Conservation (phyloP, 306 rosid species). For the Quercus rubra region DNA sequence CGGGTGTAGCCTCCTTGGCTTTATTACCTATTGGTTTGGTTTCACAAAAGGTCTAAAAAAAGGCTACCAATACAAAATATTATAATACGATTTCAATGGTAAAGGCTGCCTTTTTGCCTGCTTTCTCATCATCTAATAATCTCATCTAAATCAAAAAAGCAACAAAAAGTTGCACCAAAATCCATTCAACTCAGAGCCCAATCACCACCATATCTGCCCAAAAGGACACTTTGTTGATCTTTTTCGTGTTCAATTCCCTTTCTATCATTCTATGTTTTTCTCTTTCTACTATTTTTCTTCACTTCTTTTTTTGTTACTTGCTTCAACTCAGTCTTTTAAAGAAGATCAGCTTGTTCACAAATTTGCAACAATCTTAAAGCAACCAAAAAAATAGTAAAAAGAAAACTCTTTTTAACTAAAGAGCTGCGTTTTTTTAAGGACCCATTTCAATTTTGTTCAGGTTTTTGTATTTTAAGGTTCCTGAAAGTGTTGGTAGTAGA, state of each 20-base stretch:
- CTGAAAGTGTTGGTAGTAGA: conserved; percentile 22
- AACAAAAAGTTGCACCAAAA: conserved; percentile 18
- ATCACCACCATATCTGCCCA: conserved; percentile 30
- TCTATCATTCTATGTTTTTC: not conserved
- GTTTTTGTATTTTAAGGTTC: conserved; percentile 10
- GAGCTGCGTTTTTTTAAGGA: not conserved
- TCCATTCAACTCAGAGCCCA: conserved; percentile 14
- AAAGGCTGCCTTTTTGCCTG: conserved; percentile 10
- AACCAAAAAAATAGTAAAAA: not conserved
- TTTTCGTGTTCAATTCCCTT: conserved; percentile 11
- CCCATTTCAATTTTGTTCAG: not conserved
- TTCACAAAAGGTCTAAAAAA: conserved; percentile 28
- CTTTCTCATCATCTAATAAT: not conserved
- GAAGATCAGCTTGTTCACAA: not conserved
- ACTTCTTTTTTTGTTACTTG: not conserved
- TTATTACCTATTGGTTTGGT: not conserved
- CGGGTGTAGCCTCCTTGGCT: not conserved
- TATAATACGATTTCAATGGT: conserved; percentile 11
- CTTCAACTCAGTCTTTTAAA: conserved; percentile 3
- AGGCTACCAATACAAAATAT: conserved; percentile 23
- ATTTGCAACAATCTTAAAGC: not conserved
- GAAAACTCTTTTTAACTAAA: not conserved
- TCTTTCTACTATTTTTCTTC: conserved; percentile 5
- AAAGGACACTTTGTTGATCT: conserved; percentile 20
- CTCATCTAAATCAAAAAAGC: conserved; percentile 27